Conservation (phyloP, 73 alveolate genomes). For the Symbiodinium pilosum region DNA sequence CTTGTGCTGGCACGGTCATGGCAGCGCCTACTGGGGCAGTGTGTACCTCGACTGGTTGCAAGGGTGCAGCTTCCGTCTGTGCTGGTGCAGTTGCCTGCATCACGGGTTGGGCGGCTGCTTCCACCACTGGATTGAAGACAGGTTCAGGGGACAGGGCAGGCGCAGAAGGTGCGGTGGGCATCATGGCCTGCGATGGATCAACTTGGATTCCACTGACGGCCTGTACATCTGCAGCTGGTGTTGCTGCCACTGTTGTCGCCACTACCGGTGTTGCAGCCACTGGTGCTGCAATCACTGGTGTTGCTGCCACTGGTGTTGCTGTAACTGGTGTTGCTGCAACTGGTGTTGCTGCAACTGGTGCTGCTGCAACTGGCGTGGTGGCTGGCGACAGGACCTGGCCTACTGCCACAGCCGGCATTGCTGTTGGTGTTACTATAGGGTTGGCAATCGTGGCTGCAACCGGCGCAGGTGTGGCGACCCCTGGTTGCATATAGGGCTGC, state of each 20-base stretch:
- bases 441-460: slow-evolving; percentile 2
- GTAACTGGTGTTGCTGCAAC: no score
- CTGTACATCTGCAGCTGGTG: not conserved
- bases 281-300: not conserved
- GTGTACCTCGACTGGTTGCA: no score
- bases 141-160: not conserved
- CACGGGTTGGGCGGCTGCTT: not conserved
- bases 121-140: not conserved
- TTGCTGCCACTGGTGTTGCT: no score
- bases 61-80: not conserved
- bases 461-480: slow-evolving; percentile 7
- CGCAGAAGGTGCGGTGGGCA: slow-evolving; percentile 18
- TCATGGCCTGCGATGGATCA: slow-evolving; percentile 42
- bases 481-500: no score
- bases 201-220: not conserved
- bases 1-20: no score
- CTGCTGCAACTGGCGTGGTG: not conserved
- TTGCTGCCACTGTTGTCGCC: not conserved
- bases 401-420: slow-evolving; percentile 29
- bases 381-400: not conserved
- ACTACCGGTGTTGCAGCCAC: no score
- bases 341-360: not conserved
- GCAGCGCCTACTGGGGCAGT: no score
- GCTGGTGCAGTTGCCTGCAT: not conserved
- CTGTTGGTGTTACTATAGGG: not conserved